Percentiles rank a stretch among this genome's conserved stretches.
phyloP scores from a whole-genome alignment of 139 green algal genomes.

The Micromonas commoda region DNA sequence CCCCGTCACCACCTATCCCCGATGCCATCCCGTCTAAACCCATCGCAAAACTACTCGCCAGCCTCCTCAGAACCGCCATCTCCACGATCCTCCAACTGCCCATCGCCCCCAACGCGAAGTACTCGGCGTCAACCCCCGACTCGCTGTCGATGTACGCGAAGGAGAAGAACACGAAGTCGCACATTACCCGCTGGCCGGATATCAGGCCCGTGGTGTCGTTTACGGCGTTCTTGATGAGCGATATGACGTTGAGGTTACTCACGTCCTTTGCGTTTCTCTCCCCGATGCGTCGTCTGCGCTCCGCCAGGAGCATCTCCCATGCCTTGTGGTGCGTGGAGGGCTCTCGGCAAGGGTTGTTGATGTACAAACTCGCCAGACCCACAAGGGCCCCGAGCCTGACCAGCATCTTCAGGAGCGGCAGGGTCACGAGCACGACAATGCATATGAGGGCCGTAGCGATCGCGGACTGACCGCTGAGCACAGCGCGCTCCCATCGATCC shows the following conservation, averaged over 20 bases:
- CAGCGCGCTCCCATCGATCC: neutral
- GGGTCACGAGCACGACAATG: neutral
- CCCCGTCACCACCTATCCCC: too few species aligned
- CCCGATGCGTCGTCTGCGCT: neutral
- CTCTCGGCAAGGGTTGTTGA: neutral
- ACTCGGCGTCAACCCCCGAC: neutral
- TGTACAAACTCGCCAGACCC: neutral
- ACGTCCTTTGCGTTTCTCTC: neutral
- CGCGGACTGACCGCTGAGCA: neutral
- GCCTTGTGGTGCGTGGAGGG: too few species aligned
- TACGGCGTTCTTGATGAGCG: neutral
- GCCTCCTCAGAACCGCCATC: neutral
- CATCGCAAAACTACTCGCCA: neutral
- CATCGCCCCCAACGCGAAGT: neutral
- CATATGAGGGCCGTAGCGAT: neutral
- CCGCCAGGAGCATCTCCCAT: neutral
- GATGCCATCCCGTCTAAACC: neutral
- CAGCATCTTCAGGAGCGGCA: neutral
- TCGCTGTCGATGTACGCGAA: neutral
- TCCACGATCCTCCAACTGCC: neutral
- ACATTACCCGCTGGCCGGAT: neutral
- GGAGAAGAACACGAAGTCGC: neutral
- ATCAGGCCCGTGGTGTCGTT: neutral
- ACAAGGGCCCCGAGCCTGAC: neutral
- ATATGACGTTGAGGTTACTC: neutral